Conservation (phyloP, 192 early-diverging fungal species). For the Backusella liffmaniae region DNA sequence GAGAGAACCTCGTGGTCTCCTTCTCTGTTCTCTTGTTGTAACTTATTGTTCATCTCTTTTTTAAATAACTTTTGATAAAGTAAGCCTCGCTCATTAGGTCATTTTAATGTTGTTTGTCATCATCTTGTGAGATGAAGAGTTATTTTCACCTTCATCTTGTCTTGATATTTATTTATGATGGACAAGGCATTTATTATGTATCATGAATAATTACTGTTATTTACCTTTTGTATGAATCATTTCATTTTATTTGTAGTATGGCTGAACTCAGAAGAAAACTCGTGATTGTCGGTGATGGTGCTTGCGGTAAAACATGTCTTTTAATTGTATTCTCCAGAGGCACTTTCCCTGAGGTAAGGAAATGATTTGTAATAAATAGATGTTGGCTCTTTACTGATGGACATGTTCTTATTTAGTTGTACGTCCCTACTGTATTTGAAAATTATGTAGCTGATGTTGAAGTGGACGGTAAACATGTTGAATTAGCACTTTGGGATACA, state of each 20-base stretch:
- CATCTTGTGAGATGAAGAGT: neutral
- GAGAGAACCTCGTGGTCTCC: slow-evolving; percentile 5
- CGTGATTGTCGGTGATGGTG: slow-evolving; percentile 93
- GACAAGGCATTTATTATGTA: neutral
- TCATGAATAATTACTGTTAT: neutral
- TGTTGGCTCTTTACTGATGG: neutral
- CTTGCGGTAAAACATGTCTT: slow-evolving; percentile 90
- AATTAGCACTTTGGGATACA: slow-evolving; percentile 96
- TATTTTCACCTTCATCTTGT: neutral
- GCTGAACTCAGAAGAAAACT: slow-evolving; percentile 79
- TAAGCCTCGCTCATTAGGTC: neutral
- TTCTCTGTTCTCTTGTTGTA: slow-evolving; percentile 5
- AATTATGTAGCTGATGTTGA: slow-evolving; percentile 89
- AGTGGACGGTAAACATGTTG: slow-evolving; percentile 81
- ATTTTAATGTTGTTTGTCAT: neutral
- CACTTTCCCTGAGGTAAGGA: slow-evolving; percentile 74
- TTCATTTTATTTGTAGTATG: slow-evolving; percentile 18
- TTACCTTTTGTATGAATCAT: slow-evolving; percentile 15
- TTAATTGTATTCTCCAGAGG: slow-evolving; percentile 83
- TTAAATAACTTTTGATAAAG: neutral
- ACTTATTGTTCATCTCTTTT: neutral
- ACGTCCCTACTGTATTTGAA: slow-evolving; percentile 93
- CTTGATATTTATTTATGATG: neutral
- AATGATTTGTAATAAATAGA: neutral
- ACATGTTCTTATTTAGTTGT: slow-evolving; percentile 35